Evolutionary conservation across 2,329 filamentous ascomycete genomes (phyloP), one percentile per base, ranked within the genome.

Genomic region (Aspergillus sp.): DNA sequence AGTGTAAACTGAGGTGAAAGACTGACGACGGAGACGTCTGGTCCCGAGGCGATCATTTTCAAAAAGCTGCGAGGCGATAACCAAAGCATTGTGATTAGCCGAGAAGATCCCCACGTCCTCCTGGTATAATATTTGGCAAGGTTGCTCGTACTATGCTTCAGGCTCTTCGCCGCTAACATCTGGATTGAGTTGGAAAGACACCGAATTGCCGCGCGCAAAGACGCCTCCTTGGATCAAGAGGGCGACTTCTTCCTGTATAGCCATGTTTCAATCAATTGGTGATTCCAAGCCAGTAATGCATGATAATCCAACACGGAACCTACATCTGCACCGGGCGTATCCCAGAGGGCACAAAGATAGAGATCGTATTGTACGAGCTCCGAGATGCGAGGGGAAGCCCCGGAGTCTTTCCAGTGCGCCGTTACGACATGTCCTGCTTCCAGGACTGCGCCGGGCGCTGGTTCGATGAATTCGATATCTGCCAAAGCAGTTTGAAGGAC

Each of bases 1-100:
- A 90, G 76, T n/a, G 84, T 82, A 74, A 91, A 91, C 62, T 87
- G 86, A 53, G 77, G 67, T 11, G 87, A 89, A 70, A 82, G 89
- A 67, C 84, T 86, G 57, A 81, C 83, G 20, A 86, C 77, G 4
- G 80, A 82, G 32, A 82, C 82, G n/a, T 80, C 79, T 18, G 79
- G 78, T 5, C 80, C 81, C 6, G 80, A 79, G 16, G 85, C 83
- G 58, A 84, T 75, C 72, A 90, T 86, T 63, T 83, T 82, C 16
- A 87, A 71, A 71, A 86, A 88, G 73, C 84, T 86, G 64, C 50
- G 47, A 5, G 26, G 31, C 20, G 45, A 16, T 6, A 42, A 42
- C n/a, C 6, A n/a, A 29, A 16, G 18, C 31, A 20, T 16, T 9
- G 10, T 22, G 20, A 20, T 49, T 26, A 52, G 10, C 20, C 22